These are phyloP conservation scores for Letharia lupina DNA, from an alignment of 495 filamentous ascomycete species.

Conservation along the genomic window DNA sequence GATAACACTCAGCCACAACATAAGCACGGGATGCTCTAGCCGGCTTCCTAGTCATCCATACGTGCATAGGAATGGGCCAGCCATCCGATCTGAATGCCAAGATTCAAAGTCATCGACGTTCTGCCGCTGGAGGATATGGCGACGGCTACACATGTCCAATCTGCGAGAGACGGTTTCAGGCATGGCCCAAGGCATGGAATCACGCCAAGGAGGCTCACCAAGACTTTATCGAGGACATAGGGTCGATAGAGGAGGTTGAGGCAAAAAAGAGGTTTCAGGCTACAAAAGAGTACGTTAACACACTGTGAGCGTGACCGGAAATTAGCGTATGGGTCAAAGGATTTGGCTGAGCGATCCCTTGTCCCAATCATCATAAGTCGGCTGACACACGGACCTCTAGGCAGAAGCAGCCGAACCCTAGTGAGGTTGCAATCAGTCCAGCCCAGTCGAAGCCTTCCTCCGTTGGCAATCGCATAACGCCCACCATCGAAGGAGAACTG, in stretches of 20 bases:
- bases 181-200: conserved; percentile 13
- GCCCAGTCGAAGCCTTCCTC: neutral
- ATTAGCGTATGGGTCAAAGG: neutral
- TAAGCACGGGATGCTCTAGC: neutral
- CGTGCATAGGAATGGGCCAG: neutral
- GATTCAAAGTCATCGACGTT: neutral
- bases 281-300: neutral
- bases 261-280: conserved; percentile 8
- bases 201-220: conserved; percentile 17
- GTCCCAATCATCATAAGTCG: neutral
- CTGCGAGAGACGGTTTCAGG: conserved; percentile 1
- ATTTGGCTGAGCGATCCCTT: neutral
- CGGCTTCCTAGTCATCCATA: neutral
- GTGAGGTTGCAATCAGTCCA: neutral
- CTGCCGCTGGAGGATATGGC: conserved; percentile 2
- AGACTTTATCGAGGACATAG: neutral
- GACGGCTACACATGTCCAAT: conserved; percentile 16
- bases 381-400: neutral
- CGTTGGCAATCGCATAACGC: neutral
- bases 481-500: neutral
- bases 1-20: neutral
- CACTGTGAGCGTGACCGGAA: neutral
- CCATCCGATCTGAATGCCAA: neutral
- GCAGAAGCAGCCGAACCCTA: neutral
- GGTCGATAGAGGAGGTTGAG: conserved; percentile 1